phyloP scores from a whole-genome alignment of 345 rosid genomes.

The Brassica cretica region DNA sequence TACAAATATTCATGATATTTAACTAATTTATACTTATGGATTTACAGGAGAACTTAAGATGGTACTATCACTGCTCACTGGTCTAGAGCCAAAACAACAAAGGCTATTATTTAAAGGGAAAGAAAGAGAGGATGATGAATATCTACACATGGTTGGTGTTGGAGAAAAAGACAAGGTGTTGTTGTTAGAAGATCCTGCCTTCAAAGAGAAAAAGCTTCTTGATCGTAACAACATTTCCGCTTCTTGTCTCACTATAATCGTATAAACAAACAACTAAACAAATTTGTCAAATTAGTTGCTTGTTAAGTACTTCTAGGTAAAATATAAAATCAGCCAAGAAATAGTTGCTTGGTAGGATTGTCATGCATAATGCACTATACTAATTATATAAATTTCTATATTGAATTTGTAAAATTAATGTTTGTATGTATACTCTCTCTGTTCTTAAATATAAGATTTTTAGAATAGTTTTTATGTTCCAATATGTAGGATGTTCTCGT shows the following conservation, averaged over 20 bases:
- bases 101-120: slow-evolving; percentile 87
- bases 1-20: neutral
- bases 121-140: slow-evolving; percentile 77
- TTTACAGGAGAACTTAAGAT: slow-evolving; percentile 78
- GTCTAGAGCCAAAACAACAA: slow-evolving; percentile 79
- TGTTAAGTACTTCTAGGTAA: slow-evolving; percentile 23
- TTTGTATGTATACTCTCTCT: neutral
- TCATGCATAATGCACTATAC: neutral
- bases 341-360: slow-evolving; percentile 8
- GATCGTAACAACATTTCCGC: slow-evolving; percentile 35
- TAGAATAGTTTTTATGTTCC: no score
- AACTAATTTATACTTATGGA: neutral
- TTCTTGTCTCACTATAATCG: slow-evolving; percentile 57
- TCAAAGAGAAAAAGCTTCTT: slow-evolving; percentile 72
- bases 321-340: neutral
- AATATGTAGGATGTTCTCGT: no score
- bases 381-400: neutral
- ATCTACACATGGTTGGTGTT: slow-evolving; percentile 92
- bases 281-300: slow-evolving; percentile 8
- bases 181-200: slow-evolving; percentile 81
- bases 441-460: no score
- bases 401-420: slow-evolving; percentile 8
- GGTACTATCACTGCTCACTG: slow-evolving; percentile 64
- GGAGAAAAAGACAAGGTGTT: slow-evolving; percentile 81
- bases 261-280: slow-evolving; percentile 35